These are phyloP conservation scores for Fusarium guadeloupense DNA, from an alignment of 2,329 filamentous ascomycete genomes.

Conservation along the genomic window DNA sequence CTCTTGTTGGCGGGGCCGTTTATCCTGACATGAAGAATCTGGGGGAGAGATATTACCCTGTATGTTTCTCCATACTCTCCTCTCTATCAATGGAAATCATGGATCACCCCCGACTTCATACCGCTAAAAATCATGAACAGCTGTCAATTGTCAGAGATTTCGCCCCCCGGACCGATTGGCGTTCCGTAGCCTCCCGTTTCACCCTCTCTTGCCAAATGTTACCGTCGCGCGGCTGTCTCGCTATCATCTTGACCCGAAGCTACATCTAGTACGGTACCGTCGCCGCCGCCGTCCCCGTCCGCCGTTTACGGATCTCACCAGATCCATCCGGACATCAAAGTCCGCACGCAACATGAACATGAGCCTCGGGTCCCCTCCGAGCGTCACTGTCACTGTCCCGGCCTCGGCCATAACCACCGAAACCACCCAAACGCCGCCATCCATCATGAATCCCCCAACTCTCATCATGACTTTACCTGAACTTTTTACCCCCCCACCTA, in stretches of 20 bases:
- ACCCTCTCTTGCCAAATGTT: constrained; percentile 8
- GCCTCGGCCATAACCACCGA: constrained; percentile 4
- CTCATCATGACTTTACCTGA: constrained; percentile 17
- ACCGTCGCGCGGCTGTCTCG: not conserved
- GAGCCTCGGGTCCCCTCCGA: constrained; percentile 25
- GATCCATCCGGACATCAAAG: constrained; percentile 26
- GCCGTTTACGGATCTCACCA: constrained; percentile 18
- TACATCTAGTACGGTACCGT: not conserved
- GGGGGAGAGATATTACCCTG: too few species aligned
- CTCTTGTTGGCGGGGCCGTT: constrained; percentile 2
- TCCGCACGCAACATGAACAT: constrained; percentile 10
- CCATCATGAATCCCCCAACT: constrained; percentile 25
- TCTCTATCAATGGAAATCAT: not conserved
- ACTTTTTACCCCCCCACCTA: constrained; percentile 8
- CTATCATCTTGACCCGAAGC: not conserved
- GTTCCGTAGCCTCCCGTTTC: constrained; percentile 22
- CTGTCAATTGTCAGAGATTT: constrained; percentile 18
- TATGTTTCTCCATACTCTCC: too few species aligned
- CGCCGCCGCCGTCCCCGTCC: not conserved
- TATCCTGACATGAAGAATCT: constrained; percentile 29
- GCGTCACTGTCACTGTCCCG: not conserved
- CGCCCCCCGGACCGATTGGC: constrained; percentile 32
- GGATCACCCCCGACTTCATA: not conserved
- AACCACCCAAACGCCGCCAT: constrained; percentile 10
- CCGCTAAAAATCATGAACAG: constrained; percentile 9